Base-by-base conservation (phyloP, 345 rosid genomes). In the Reutealis trisperma region DNA sequence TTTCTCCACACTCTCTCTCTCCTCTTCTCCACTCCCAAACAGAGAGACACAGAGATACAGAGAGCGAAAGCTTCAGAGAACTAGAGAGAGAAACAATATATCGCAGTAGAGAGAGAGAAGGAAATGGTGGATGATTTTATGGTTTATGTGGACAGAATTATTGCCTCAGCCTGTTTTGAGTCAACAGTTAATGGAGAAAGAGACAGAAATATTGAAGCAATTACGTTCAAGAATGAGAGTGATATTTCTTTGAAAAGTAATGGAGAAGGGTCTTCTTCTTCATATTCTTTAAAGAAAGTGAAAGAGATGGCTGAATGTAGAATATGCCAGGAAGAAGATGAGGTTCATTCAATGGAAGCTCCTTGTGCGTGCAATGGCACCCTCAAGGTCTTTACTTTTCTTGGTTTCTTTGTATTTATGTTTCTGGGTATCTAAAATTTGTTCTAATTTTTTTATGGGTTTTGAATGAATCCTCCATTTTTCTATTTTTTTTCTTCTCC, bases 291-390 rank as follows among this genome's bases (percentile, higher is more conserved):
- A 70, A 81, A 86, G 51, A 47, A 27, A 18, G 68, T 60, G 55
- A 82, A 66, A 32, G 77, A 69, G 68, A 73, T 79, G 80, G 86
- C 83, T 75, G 93, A 90, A 84, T 90, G 93, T 62, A 83, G 93
- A 79, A 90, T 90, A 78, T 90, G 93, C 73, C 93, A 90, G 73
- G 93, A 90, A 76, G 93, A 88, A 65, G 91, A 83, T 72, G 82
- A 88, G 6, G 77, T 74, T 1, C 73, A 41, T 42, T 77, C 79
- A 21, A 77, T 88, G 91, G 93, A 90, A 71, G 81, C 87, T 84
- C 93, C 93, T 64, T 90, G 91, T 78, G 87, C 90, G 70, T 90
- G 93, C 32, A 85, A 80, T 77, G 93, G 93, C 79, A 87, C 88
- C 69, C 89, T 90, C 78, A 90, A 90, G 93, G 91, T 90, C 79